phyloP scores from a whole-genome alignment of 768 basidiomycete genomes.

The Punctularia strigosozonata region DNA sequence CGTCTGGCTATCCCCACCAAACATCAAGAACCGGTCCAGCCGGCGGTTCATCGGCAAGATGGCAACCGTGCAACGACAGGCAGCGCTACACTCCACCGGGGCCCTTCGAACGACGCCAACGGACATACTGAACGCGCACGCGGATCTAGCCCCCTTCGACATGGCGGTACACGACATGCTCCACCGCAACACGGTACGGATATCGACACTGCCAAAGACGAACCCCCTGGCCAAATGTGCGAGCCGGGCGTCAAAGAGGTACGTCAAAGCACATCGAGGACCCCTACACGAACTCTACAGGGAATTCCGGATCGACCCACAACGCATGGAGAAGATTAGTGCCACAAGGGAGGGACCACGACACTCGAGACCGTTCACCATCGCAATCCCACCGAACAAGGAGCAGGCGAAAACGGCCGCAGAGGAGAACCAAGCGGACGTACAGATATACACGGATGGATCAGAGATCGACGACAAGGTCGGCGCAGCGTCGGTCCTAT shows the following conservation, averaged over 20 bases:
- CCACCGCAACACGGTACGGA: slow-evolving; percentile 1
- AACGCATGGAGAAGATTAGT: slow-evolving; percentile 5
- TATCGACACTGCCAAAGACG: slow-evolving; percentile 4
- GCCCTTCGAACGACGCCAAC: slow-evolving; percentile 7
- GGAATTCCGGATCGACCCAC: neutral
- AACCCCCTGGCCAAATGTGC: slow-evolving; percentile 4
- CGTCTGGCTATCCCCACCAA: slow-evolving; percentile 7
- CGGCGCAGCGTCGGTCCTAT: slow-evolving; percentile 8
- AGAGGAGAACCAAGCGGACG: neutral
- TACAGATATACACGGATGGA: slow-evolving; percentile 10
- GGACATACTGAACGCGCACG: slow-evolving; percentile 6
- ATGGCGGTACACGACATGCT: neutral
- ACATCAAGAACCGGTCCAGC: neutral
- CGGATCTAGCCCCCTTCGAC: slow-evolving; percentile 5
- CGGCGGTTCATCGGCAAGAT: neutral
- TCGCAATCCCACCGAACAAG: neutral
- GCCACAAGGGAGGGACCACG: neutral
- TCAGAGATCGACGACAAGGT: slow-evolving; percentile 8
- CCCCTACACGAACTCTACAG: slow-evolving; percentile 9
- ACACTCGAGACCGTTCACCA: neutral
- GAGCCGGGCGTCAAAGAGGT: neutral
- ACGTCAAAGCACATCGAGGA: neutral
- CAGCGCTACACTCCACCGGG: slow-evolving; percentile 8
- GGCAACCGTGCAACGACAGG: slow-evolving; percentile 9
- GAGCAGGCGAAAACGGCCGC: neutral